Evolutionary conservation across 805 yeast species (phyloP).

Genomic region (Saccharomycopsis amapae): DNA sequence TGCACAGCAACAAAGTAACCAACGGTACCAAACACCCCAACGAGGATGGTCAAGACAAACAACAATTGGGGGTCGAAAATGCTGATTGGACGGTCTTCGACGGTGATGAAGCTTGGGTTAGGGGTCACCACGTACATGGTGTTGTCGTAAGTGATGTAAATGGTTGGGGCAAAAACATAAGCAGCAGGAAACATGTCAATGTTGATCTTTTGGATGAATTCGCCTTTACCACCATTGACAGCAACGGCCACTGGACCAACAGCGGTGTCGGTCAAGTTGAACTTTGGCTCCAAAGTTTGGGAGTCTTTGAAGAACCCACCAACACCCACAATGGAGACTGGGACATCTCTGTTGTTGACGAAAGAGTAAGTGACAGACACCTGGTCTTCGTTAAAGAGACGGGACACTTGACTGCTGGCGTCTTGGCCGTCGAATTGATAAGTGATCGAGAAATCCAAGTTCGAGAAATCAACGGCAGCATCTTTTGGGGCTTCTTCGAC

Average conservation of each 20-base stretch:
- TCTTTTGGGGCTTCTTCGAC: slow-evolving; percentile 1
- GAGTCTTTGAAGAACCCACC: slow-evolving; percentile 61
- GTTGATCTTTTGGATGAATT: slow-evolving; percentile 52
- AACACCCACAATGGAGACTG: slow-evolving; percentile 53
- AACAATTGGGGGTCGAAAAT: slow-evolving; percentile 67
- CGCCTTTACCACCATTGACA: slow-evolving; percentile 38
- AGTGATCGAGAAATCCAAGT: slow-evolving; percentile 10
- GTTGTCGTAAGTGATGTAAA: slow-evolving; percentile 46
- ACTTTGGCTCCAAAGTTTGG: slow-evolving; percentile 40
- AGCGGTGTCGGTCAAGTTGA: slow-evolving; percentile 58
- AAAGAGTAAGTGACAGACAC: slow-evolving; percentile 46
- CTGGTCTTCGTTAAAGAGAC: slow-evolving; percentile 46
- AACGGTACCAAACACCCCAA: slow-evolving; percentile 40
- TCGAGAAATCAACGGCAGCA: slow-evolving; percentile 1
- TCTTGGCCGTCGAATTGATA: slow-evolving; percentile 9
- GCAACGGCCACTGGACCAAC: slow-evolving; percentile 53
- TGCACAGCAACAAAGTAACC: slow-evolving; percentile 41
- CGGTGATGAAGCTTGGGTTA: slow-evolving; percentile 47
- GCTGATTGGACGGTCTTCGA: slow-evolving; percentile 62
- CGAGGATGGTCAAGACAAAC: slow-evolving; percentile 49
- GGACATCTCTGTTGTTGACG: slow-evolving; percentile 44
- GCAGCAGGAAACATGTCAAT: slow-evolving; percentile 56
- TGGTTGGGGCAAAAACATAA: slow-evolving; percentile 48
- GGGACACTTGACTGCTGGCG: slow-evolving; percentile 5
- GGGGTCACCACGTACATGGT: slow-evolving; percentile 49